Conservation (phyloP, 179 eudicot species). For the Carnegiea gigantea region DNA sequence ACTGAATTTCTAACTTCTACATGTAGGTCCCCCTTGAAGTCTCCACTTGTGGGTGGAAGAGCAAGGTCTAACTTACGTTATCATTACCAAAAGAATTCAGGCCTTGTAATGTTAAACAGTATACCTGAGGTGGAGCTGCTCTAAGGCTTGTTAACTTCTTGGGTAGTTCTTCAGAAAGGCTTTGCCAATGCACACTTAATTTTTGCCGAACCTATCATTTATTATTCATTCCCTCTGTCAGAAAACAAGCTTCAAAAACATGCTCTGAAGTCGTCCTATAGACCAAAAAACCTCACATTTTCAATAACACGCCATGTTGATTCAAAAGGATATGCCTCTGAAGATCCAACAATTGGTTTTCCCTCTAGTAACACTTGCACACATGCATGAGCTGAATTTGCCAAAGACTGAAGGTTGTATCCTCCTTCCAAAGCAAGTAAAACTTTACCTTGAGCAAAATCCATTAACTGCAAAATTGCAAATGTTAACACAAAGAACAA, state of each 20-base stretch:
- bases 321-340: conserved; percentile 79
- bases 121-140: conserved; percentile 52
- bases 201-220: conserved; percentile 66
- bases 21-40: not conserved
- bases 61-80: not conserved
- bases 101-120: conserved; percentile 8
- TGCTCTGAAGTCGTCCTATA: not conserved
- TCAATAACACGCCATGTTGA: conserved; percentile 92
- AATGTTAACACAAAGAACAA: conserved; percentile 22
- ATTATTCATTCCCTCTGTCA: conserved; percentile 1
- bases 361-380: conserved; percentile 78
- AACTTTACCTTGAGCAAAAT: conserved; percentile 82
- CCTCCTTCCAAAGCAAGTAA: conserved; percentile 98
- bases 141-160: conserved; percentile 37
- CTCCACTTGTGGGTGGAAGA: not conserved
- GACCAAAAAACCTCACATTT: conserved; percentile 41
- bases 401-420: conserved; percentile 80
- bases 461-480: conserved; percentile 84
- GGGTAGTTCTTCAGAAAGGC: conserved; percentile 59
- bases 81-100: conserved; percentile 10
- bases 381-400: conserved; percentile 83
- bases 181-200: conserved; percentile 66
- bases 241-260: conserved; percentile 4
- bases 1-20: not conserved
- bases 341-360: conserved; percentile 56